Percentiles rank a stretch among this genome's conserved stretches.
These are phyloP conservation scores for Pleodorina starrii DNA, from an alignment of 139 green algal genomes.

Conservation along the genomic window DNA sequence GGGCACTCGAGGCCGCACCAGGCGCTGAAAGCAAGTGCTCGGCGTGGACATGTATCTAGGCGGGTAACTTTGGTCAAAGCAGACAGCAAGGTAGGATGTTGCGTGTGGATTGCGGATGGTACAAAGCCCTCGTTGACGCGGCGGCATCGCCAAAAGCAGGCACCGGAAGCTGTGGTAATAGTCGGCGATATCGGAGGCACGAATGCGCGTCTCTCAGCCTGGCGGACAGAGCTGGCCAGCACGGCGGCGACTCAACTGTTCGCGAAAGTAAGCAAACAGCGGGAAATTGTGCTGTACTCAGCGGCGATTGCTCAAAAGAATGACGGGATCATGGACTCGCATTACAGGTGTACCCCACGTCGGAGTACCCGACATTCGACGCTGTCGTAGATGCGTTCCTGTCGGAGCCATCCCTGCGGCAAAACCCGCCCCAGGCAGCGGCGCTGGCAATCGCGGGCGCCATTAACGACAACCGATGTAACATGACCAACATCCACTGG, in stretches of 20 bases:
- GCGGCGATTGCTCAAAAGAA: too few relatives aligned
- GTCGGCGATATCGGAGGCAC: constrained; percentile 95
- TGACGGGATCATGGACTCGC: too few relatives aligned
- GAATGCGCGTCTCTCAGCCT: constrained; percentile 93
- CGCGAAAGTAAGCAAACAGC: constrained; percentile 40
- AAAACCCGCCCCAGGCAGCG: constrained; percentile 51
- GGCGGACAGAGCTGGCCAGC: constrained; percentile 62
- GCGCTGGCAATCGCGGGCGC: constrained; percentile 86
- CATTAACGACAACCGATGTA: constrained; percentile 81
- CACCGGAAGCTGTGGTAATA: constrained; percentile 67
- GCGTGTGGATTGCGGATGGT: background rate
- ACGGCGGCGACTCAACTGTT: constrained; percentile 39
- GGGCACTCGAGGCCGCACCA: background rate
- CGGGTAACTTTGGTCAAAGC: background rate
- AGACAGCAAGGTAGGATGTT: constrained; percentile 16
- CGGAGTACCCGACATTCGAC: constrained; percentile 70
- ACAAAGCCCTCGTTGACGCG: background rate
- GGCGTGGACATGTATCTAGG: background rate
- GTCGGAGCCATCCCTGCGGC: background rate
- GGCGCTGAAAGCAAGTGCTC: background rate
- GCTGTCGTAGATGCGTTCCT: constrained; percentile 70
- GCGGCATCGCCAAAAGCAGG: background rate
- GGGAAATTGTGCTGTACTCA: too few relatives aligned
- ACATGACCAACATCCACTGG: constrained; percentile 95
- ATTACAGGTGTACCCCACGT: constrained; percentile 78